Evolutionary conservation across 495 filamentous ascomycete species (phyloP).

Genomic region (Podospora bellae-mahoneyi): DNA sequence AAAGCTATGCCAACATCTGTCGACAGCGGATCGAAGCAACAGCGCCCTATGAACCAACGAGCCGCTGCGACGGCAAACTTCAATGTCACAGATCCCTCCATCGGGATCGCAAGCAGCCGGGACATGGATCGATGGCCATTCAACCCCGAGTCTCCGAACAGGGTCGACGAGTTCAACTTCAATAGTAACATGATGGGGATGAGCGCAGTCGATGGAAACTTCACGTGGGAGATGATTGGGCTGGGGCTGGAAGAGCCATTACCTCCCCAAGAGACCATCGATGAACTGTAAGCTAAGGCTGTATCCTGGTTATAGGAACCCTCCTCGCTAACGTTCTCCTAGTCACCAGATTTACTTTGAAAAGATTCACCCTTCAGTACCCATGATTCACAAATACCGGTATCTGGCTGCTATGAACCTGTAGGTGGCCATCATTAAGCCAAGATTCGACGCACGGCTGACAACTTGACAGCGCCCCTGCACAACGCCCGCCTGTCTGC

Average conservation of each 20-base stretch:
- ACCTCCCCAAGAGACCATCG: constrained; percentile 79
- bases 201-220: constrained; percentile 47
- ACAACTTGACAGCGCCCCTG: constrained; percentile 54
- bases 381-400: constrained; percentile 84
- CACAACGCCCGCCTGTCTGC: constrained; percentile 80
- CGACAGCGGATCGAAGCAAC: constrained; percentile 31
- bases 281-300: constrained; percentile 68
- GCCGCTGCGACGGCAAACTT: constrained; percentile 42
- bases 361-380: constrained; percentile 78
- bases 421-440: constrained; percentile 30
- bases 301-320: not conserved
- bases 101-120: constrained; percentile 41
- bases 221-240: constrained; percentile 89
- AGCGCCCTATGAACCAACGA: constrained; percentile 28
- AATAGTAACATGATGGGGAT: constrained; percentile 43
- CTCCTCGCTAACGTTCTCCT: constrained; percentile 1
- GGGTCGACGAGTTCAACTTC: constrained; percentile 46
- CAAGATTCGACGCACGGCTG: not conserved
- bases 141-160: constrained; percentile 49
- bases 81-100: constrained; percentile 43
- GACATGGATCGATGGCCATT: constrained; percentile 54
- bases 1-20: constrained; percentile 34
- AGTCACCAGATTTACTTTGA: constrained; percentile 87
- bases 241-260: constrained; percentile 90
- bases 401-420: constrained; percentile 83